Conservation (phyloP, 805 yeast species). For the Teunomyces atbi region DNA sequence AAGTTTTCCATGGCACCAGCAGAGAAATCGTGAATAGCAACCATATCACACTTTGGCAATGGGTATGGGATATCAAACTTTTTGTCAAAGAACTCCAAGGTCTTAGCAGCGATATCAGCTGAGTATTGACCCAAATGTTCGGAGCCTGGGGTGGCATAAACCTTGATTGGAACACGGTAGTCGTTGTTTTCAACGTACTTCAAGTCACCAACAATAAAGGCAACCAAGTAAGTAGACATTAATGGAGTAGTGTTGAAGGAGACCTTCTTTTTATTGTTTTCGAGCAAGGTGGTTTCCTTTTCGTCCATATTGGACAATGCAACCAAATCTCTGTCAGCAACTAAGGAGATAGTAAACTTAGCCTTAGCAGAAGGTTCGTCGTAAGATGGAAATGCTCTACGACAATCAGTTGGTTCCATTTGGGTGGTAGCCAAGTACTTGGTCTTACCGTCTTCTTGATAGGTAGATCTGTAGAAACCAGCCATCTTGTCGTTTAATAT, state of each 20-base stretch:
- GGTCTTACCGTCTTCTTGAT: constrained; percentile 59
- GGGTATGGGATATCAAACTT: constrained; percentile 75
- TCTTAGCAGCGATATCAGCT: constrained; percentile 72
- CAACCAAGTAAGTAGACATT: constrained; percentile 84
- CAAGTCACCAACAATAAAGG: constrained; percentile 80
- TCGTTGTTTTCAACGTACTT: constrained; percentile 65
- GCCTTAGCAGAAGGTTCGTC: constrained; percentile 85
- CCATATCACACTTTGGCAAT: constrained; percentile 77
- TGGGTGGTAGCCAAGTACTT: constrained; percentile 80
- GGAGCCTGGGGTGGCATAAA: constrained; percentile 76
- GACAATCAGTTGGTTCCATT: constrained; percentile 84
- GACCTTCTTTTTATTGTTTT: constrained; percentile 52
- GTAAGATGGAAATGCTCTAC: constrained; percentile 84
- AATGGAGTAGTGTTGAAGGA: constrained; percentile 72
- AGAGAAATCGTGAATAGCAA: constrained; percentile 78
- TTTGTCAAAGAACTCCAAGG: constrained; percentile 69
- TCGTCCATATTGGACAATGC: constrained; percentile 72
- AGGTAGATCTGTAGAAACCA: constrained; percentile 74
- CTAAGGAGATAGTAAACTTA: constrained; percentile 60
- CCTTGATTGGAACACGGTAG: constrained; percentile 74
- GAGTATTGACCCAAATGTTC: constrained; percentile 70
- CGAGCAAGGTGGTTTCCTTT: constrained; percentile 41
- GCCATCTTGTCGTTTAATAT: constrained; percentile 75
- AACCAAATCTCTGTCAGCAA: constrained; percentile 54
- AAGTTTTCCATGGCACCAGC: constrained; percentile 93